phyloP scores from a whole-genome alignment of 495 filamentous ascomycete genomes.

The Xylaria nigripes region DNA sequence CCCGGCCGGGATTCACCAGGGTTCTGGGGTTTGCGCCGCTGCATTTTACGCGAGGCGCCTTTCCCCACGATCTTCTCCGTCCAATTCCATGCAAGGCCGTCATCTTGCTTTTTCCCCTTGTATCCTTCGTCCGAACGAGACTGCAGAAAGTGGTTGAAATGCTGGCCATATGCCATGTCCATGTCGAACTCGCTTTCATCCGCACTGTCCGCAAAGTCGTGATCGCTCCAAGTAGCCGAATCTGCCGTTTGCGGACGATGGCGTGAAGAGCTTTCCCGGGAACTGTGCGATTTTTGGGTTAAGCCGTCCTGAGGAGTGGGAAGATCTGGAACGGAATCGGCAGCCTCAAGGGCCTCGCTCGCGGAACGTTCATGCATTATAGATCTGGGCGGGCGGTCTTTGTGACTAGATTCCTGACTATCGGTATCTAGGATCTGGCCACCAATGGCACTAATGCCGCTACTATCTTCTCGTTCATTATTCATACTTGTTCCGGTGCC shows the following conservation, averaged over 20 bases:
- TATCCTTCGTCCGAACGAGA: background rate
- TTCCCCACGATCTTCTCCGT: conserved; percentile 50
- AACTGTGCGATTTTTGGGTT: conserved; percentile 17
- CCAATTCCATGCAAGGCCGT: conserved; percentile 43
- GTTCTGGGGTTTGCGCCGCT: conserved; percentile 1
- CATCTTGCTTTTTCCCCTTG: conserved; percentile 1
- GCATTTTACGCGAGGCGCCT: conserved; percentile 23
- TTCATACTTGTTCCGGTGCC: conserved; percentile 30
- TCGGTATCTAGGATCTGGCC: background rate
- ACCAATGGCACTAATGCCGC: background rate
- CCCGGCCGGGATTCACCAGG: background rate
- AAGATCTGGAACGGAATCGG: conserved; percentile 32
- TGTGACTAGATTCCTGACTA: background rate
- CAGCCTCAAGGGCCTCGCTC: conserved; percentile 33
- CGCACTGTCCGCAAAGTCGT: conserved; percentile 44
- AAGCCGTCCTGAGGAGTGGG: conserved; percentile 12
- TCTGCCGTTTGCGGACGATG: conserved; percentile 28
- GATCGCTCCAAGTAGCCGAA: conserved; percentile 46
- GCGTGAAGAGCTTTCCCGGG: conserved; percentile 21
- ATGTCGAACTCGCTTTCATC: conserved; percentile 39
- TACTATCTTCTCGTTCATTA: background rate
- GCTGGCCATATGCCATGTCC: conserved; percentile 17
- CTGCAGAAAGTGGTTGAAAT: conserved; percentile 6
- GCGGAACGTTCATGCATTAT: conserved; percentile 22
- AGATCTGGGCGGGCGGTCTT: background rate